Percentiles rank a stretch among this genome's conserved stretches.
phyloP scores from a whole-genome alignment of 345 rosid species.

The Stellera chamaejasme region DNA sequence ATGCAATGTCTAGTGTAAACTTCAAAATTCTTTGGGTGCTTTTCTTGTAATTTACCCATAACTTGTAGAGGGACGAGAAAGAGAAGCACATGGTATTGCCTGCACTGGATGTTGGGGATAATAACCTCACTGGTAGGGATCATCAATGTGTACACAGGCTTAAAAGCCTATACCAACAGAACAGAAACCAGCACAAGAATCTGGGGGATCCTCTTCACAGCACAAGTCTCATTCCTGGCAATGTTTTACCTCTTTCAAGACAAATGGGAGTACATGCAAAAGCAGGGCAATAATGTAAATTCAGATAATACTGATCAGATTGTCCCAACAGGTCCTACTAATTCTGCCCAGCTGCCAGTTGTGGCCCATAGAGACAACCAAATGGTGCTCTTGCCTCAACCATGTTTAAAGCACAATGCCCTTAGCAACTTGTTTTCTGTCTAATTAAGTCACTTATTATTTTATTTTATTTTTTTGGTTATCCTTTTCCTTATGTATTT shows the following conservation, averaged over 20 bases:
- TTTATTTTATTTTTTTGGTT: too few species aligned
- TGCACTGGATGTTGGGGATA: constrained; percentile 86
- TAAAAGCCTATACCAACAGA: constrained; percentile 54
- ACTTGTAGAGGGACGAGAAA: constrained; percentile 55
- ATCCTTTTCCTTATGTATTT: too few species aligned
- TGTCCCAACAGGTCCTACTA: not conserved
- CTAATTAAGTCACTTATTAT: not conserved
- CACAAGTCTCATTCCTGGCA: constrained; percentile 47
- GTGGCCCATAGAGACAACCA: constrained; percentile 17
- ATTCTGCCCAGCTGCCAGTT: constrained; percentile 10
- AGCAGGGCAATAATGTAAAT: constrained; percentile 28
- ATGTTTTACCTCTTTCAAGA: constrained; percentile 76
- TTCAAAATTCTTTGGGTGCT: too few species aligned
- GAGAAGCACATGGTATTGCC: constrained; percentile 61
- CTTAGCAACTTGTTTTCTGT: constrained; percentile 57
- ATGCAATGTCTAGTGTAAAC: too few species aligned
- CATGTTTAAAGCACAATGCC: constrained; percentile 62
- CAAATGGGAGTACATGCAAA: constrained; percentile 68
- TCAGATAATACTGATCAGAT: not conserved
- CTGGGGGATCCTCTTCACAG: constrained; percentile 75
- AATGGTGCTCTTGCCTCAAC: constrained; percentile 40
- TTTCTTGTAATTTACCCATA: not conserved
- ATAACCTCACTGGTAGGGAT: constrained; percentile 45
- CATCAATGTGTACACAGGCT: constrained; percentile 76
- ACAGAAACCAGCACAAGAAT: constrained; percentile 36